Conservation (phyloP, 495 filamentous ascomycete species). For the Thozetella sp. region DNA sequence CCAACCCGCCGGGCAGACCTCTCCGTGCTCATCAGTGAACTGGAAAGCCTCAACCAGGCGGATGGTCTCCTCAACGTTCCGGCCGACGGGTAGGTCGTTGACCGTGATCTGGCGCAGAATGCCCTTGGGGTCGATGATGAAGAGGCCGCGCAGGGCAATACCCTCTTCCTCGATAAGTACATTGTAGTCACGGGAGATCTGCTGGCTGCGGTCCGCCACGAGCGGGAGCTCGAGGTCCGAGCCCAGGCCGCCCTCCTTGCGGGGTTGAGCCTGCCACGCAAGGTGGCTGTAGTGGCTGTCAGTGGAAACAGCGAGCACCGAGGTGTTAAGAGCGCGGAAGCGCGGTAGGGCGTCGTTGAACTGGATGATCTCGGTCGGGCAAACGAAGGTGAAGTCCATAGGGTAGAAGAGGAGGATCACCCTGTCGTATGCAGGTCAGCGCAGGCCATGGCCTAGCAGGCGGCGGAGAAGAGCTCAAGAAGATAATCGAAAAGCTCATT, state of each 20-base stretch:
- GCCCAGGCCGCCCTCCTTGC: slow-evolving; percentile 57
- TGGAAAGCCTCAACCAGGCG: slow-evolving; percentile 61
- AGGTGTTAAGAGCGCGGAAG: slow-evolving; percentile 27
- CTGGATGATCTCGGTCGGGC: slow-evolving; percentile 52
- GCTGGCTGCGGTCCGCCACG: slow-evolving; percentile 57
- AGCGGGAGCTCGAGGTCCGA: slow-evolving; percentile 52
- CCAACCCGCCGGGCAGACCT: slow-evolving; percentile 62
- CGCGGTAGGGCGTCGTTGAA: slow-evolving; percentile 36
- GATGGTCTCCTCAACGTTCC: slow-evolving; percentile 58
- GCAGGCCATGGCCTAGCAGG: background rate
- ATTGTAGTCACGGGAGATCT: slow-evolving; percentile 54
- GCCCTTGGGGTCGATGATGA: slow-evolving; percentile 61
- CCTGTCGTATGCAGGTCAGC: slow-evolving; percentile 8
- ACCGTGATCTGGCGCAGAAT: slow-evolving; percentile 58
- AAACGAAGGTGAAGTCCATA: slow-evolving; percentile 47
- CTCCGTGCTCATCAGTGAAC: slow-evolving; percentile 62
- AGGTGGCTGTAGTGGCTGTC: slow-evolving; percentile 54
- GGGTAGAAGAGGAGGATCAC: slow-evolving; percentile 32
- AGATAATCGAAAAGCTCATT: background rate
- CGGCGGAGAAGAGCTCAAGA: background rate
- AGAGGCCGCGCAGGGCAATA: slow-evolving; percentile 57
- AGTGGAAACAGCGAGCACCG: slow-evolving; percentile 28
- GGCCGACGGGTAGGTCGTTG: slow-evolving; percentile 61
- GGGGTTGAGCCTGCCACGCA: slow-evolving; percentile 51
- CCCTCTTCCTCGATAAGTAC: slow-evolving; percentile 61